These are phyloP conservation scores for Stenogyne calaminthoides DNA, from an alignment of 305 asterid species.

Conservation along the genomic window DNA sequence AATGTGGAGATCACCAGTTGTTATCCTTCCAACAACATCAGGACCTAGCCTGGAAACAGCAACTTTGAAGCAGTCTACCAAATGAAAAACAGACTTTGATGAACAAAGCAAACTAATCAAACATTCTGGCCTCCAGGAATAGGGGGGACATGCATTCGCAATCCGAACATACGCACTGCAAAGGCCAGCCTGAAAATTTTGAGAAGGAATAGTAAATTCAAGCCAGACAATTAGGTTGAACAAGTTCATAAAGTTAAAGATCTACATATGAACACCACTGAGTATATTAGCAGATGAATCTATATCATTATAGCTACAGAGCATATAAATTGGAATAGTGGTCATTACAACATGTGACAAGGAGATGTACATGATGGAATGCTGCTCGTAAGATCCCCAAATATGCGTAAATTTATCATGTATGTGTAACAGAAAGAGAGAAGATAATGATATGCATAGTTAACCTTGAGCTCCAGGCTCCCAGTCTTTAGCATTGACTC, in stretches of 20 bases:
- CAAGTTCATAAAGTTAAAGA: conserved; percentile 21
- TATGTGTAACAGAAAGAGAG: conserved; percentile 24
- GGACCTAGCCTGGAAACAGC: conserved; percentile 71
- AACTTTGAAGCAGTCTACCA: conserved; percentile 76
- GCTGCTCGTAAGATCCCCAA: neutral
- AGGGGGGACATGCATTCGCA: conserved; percentile 70
- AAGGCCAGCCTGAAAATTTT: conserved; percentile 70
- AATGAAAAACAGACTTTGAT: conserved; percentile 45
- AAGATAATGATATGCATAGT: conserved; percentile 22
- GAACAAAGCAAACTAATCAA: conserved; percentile 70
- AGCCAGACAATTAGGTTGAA: conserved; percentile 24
- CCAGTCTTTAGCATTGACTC: conserved; percentile 70
- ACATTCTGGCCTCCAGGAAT: conserved; percentile 85
- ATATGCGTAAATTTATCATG: conserved; percentile 12
- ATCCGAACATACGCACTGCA: conserved; percentile 78
- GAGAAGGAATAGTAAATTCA: conserved; percentile 26
- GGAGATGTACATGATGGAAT: too few relatives aligned
- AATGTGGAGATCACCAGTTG: conserved; percentile 31
- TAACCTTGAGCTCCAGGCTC: conserved; percentile 87
- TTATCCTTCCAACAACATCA: conserved; percentile 48
- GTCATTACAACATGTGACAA: too few relatives aligned
- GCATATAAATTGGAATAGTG: conserved; percentile 2
- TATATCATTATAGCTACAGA: neutral
- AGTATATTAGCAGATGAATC: conserved; percentile 11
- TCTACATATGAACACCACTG: neutral